Evolutionary conservation across 2,329 filamentous ascomycete species (phyloP).

Genomic region (Aspergillus sp.): DNA sequence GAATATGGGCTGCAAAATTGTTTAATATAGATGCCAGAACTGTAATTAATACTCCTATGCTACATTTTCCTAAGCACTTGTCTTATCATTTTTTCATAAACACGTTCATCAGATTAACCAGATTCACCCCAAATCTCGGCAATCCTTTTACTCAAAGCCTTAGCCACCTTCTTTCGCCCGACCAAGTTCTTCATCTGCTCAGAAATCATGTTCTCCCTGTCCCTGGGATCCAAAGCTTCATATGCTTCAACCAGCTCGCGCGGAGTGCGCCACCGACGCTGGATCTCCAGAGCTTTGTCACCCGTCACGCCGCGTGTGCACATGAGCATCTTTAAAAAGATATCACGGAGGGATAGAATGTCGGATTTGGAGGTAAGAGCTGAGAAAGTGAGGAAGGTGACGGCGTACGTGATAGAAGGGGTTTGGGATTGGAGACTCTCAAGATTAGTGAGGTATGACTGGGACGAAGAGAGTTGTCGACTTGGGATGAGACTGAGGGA

Average conservation of each 20-base stretch:
- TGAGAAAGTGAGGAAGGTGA: conserved; percentile 68
- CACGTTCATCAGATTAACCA: conserved; percentile 4
- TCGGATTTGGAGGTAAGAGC: conserved; percentile 72
- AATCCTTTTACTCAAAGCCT: conserved; percentile 62
- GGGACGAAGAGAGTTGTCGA: conserved; percentile 50
- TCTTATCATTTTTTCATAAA: too few relatives aligned
- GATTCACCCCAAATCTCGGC: conserved; percentile 64
- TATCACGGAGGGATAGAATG: conserved; percentile 65
- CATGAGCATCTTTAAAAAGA: conserved; percentile 84
- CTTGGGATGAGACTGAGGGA: conserved; percentile 63
- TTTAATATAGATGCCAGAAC: background rate
- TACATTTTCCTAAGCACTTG: too few relatives aligned
- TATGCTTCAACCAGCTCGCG: conserved; percentile 67
- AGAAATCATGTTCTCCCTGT: conserved; percentile 57
- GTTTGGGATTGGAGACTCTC: conserved; percentile 53
- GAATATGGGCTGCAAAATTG: background rate
- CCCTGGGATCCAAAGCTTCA: conserved; percentile 49
- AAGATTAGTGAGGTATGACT: conserved; percentile 63
- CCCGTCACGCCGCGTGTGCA: conserved; percentile 69
- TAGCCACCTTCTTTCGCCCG: conserved; percentile 65
- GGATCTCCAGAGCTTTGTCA: conserved; percentile 75
- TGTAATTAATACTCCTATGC: too few relatives aligned
- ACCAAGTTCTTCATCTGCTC: conserved; percentile 53
- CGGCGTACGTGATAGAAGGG: conserved; percentile 47
- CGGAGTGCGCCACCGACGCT: conserved; percentile 72